Evolutionary conservation across 495 filamentous ascomycete genomes (phyloP).

Genomic region (Podospora pseudocomata): DNA sequence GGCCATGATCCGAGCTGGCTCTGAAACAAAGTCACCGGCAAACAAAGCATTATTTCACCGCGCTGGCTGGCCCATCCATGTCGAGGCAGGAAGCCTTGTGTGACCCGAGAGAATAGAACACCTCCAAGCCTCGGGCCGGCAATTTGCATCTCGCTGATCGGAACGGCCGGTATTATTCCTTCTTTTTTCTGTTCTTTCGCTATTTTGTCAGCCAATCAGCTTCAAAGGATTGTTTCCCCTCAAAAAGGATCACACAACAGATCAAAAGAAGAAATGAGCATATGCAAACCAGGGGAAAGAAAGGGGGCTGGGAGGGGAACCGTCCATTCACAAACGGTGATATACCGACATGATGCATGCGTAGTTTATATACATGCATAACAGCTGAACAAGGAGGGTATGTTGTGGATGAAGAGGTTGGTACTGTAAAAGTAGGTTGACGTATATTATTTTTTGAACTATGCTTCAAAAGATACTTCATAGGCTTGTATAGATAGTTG

Average conservation of each 20-base stretch:
- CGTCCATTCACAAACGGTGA: not conserved
- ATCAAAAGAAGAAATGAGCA: not conserved
- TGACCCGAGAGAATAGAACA: slow-evolving; percentile 1
- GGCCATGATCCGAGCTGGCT: not conserved
- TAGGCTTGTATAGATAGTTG: no score
- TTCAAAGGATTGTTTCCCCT: not conserved
- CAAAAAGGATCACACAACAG: not conserved
- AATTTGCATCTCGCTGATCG: not conserved
- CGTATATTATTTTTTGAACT: no score
- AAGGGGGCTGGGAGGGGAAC: not conserved
- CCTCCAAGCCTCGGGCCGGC: not conserved
- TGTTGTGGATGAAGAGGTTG: no score
- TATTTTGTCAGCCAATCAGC: not conserved
- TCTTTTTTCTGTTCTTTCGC: not conserved
- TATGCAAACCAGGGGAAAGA: not conserved
- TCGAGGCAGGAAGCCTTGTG: not conserved
- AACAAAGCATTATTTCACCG: not conserved
- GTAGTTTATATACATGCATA: not conserved
- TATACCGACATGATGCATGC: not conserved
- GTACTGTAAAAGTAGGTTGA: no score
- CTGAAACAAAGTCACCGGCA: not conserved
- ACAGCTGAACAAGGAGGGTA: not conserved
- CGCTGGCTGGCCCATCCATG: not conserved
- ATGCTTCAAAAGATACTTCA: no score
- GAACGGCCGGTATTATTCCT: not conserved